A percentile compares a stretch with the other conserved stretches of the same genome.
Conservation (phyloP, 2,329 filamentous ascomycete genomes). For the Cryphonectria parasitica region DNA sequence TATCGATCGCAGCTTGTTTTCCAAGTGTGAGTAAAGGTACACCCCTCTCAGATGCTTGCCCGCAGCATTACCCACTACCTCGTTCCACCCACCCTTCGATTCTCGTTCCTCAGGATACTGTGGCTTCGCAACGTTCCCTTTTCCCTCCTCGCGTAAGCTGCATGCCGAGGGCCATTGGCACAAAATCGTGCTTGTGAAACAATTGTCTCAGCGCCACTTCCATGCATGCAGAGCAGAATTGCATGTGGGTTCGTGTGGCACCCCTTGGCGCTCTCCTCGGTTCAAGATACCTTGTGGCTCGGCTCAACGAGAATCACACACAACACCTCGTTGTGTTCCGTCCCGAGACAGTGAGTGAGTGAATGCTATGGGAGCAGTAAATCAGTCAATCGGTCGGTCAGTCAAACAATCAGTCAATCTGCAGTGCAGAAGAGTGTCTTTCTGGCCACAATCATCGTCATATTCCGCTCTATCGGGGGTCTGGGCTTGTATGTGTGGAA, state of each 20-base stretch:
- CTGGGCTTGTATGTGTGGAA: background rate
- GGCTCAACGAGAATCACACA: conserved; percentile 1
- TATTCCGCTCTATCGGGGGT: background rate
- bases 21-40: conserved; percentile 35
- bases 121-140: background rate
- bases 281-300: conserved; percentile 23
- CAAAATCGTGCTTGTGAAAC: conserved; percentile 7
- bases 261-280: conserved; percentile 7
- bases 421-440: background rate
- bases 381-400: too few relatives aligned
- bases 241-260: conserved; percentile 1
- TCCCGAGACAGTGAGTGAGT: conserved; percentile 25
- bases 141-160: background rate
- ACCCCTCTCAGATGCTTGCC: conserved; percentile 9
- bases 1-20: conserved; percentile 39
- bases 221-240: conserved; percentile 7
- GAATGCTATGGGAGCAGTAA: background rate
- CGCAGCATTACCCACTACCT: background rate
- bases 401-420: background rate
- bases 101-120: background rate
- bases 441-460: background rate
- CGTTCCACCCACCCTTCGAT: too few relatives aligned
- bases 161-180: conserved; percentile 2
- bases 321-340: background rate
- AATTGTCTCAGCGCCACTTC: conserved; percentile 3